Base-by-base conservation (phyloP, 2,329 filamentous ascomycete species). In the Phaeophleospora eucalypticola region DNA sequence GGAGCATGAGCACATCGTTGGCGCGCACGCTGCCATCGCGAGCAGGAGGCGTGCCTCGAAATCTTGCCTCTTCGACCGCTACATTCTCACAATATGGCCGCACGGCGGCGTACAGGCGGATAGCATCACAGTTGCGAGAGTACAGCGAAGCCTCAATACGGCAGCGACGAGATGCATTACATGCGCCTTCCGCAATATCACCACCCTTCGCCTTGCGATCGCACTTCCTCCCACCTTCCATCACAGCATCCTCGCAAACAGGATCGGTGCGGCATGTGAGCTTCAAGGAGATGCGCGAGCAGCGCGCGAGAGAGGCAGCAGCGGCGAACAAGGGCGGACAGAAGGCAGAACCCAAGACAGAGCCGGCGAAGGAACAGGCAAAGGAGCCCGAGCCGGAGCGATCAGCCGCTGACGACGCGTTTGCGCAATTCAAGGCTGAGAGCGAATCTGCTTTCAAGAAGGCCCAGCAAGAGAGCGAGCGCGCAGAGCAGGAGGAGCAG, bases 61-160 rank as follows among this genome's bases (percentile, higher is more conserved):
- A 65, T 40, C 63, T 67, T 53, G 60, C 66, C 58, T 59, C 69
- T 47, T 55, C 65, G 47, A 56, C 65, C 37, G 55, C 67, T 39
- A 58, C 65, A 46, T 62, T 62, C 55, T 65, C 67, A 49, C 24
- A 29, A 29, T 70, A 71, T 58, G 71, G 71, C 58, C 66, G 72
- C 57, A 71, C 73, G 27, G 68, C 71, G 41, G 67, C 72, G 45
- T 73, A 75, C 62, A 67, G 74, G 57, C 68, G 73, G 66, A 67
- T 74, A 73, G 67, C 57, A 43, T 38, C 47, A 21, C 43, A 53
- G 39, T 36, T 53, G 10, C 46, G 58, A 36, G 45, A 52, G 36
- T 63, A 62, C 42, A 62, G 62, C 43, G 54, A 62, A 47, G 59
- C 45, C 18, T 53, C 59, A 46, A 57, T 57, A 61, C 63, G 56